Percentiles rank a stretch among this genome's conserved stretches.
Conservation (phyloP, 306 rosid genomes). For the Betula pendula region DNA sequence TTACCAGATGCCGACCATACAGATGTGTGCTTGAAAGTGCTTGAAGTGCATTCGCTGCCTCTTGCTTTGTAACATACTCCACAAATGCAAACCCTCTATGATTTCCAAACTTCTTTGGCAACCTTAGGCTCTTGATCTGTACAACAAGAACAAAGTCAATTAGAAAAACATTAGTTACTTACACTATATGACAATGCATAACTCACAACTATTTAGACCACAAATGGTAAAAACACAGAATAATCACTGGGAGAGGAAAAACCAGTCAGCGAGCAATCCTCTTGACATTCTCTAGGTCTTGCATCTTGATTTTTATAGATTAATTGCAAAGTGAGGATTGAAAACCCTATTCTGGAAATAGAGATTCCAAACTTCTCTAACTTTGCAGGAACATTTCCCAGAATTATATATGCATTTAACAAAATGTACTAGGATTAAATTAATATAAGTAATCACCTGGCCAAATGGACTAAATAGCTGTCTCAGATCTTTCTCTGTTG, state of each 20-base stretch:
- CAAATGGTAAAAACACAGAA: neutral
- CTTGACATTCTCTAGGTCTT: neutral
- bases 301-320: neutral
- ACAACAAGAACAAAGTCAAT: constrained; percentile 9
- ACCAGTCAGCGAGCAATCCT: neutral
- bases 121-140: constrained; percentile 86
- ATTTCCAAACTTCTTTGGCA: constrained; percentile 79
- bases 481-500: constrained; percentile 81
- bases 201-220: neutral
- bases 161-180: neutral
- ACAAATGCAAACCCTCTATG: constrained; percentile 97
- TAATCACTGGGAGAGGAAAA: neutral
- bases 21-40: constrained; percentile 82
- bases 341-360: neutral
- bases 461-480: constrained; percentile 89
- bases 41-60: constrained; percentile 67
- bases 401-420: neutral
- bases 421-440: neutral
- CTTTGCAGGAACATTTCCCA: neutral
- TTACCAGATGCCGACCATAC: constrained; percentile 90
- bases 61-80: constrained; percentile 89
- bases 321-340: neutral
- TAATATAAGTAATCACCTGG: constrained; percentile 59
- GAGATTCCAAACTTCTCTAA: neutral
- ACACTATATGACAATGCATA: neutral